A percentile compares a stretch with the other conserved stretches of the same genome.
Evolutionary conservation across 2,329 filamentous ascomycete species (phyloP).

Genomic region (Leptographium galeiforme): DNA sequence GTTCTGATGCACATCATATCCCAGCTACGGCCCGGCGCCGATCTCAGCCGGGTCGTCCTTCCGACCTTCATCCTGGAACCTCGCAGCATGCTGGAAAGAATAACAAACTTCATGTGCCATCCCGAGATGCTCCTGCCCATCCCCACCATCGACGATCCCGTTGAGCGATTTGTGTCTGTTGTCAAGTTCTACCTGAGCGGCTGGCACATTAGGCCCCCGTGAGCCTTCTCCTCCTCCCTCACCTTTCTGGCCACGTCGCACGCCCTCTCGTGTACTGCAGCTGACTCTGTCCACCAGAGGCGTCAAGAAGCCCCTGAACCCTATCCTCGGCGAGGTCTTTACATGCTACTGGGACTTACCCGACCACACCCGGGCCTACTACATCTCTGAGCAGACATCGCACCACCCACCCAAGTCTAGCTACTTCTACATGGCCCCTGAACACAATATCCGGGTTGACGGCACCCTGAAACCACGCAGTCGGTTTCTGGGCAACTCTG

Average conservation of each 20-base stretch:
- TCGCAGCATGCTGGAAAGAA: conserved; percentile 93
- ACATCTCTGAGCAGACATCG: conserved; percentile 94
- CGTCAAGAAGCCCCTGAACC: conserved; percentile 96
- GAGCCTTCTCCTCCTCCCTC: conserved; percentile 25
- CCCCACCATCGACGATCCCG: conserved; percentile 73
- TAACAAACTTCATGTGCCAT: conserved; percentile 99
- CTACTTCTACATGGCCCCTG: conserved; percentile 96
- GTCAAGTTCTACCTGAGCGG: conserved; percentile 97
- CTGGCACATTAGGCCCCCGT: conserved; percentile 98
- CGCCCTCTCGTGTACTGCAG: background rate
- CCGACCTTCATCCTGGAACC: conserved; percentile 98
- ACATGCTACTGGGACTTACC: conserved; percentile 92
- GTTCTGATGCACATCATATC: conserved; percentile 96
- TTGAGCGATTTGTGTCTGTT: conserved; percentile 82
- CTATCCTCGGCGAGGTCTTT: conserved; percentile 87
- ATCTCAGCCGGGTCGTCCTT: conserved; percentile 84
- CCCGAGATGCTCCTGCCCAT: conserved; percentile 89
- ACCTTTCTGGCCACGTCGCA: background rate
- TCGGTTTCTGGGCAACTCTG: conserved; percentile 92
- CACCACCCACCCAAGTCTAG: conserved; percentile 97
- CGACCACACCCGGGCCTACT: conserved; percentile 77
- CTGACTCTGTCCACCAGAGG: conserved; percentile 43
- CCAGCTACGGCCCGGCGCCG: conserved; percentile 86
- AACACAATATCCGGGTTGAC: conserved; percentile 88
- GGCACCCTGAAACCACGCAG: conserved; percentile 89